Conservation (phyloP, 805 yeast species). For the Ogataea paraovalis region DNA sequence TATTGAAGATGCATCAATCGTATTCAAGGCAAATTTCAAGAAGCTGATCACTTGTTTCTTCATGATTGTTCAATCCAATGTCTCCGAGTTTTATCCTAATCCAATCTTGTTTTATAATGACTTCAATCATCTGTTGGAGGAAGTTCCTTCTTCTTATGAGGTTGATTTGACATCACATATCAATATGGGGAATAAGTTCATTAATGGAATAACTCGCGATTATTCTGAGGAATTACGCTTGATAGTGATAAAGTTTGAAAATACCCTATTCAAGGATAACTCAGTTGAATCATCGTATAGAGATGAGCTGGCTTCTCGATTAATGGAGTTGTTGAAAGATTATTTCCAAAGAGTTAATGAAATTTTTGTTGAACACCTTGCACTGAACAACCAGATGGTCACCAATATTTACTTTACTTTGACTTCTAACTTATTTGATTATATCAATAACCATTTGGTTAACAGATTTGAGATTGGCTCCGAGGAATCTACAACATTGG, state of each 20-base stretch:
- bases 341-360: conserved; percentile 12
- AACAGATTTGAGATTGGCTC: conserved; percentile 28
- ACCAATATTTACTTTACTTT: conserved; percentile 16
- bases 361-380: conserved; percentile 10
- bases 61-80: conserved; percentile 22
- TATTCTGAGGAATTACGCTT: conserved; percentile 6
- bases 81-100: conserved; percentile 18
- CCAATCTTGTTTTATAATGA: conserved; percentile 31
- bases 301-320: conserved; percentile 3
- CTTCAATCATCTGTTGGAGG: conserved; percentile 24
- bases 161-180: conserved; percentile 20
- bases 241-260: conserved; percentile 16
- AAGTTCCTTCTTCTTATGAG: conserved; percentile 11
- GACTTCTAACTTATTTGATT: conserved; percentile 14
- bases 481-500: conserved; percentile 28
- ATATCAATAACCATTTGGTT: conserved; percentile 17
- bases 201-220: conserved; percentile 7
- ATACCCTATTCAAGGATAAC: conserved; percentile 18
- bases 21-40: conserved; percentile 26
- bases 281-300: conserved; percentile 11
- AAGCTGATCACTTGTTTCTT: conserved; percentile 24
- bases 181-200: conserved; percentile 20
- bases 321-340: conserved; percentile 10
- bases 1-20: conserved; percentile 17
- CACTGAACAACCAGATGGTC: conserved; percentile 21